Evolutionary conservation across 257 asterid species (phyloP).

Genomic region (Jacaranda mimosifolia): DNA sequence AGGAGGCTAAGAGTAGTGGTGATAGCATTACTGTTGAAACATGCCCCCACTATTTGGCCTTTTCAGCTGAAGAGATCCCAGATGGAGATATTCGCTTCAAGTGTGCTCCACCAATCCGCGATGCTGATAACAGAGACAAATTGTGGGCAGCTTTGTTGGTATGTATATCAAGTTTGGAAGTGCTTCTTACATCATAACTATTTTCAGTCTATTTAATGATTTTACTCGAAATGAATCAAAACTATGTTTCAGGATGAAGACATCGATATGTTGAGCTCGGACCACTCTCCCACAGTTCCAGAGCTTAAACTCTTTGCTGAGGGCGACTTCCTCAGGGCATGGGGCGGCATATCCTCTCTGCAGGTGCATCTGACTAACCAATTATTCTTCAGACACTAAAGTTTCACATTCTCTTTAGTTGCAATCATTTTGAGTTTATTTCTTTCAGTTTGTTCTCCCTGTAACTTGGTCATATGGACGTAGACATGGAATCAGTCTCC

Average conservation of each 20-base stretch:
- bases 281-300: conserved; percentile 91
- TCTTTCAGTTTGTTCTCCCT: conserved; percentile 87
- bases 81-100: conserved; percentile 98
- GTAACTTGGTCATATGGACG: conserved; percentile 91
- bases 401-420: background rate
- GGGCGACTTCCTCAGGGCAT: conserved; percentile 90
- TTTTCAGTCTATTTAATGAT: conserved; percentile 2
- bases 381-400: background rate
- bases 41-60: conserved; percentile 97
- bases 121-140: conserved; percentile 71
- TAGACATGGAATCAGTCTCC: conserved; percentile 64
- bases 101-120: conserved; percentile 97
- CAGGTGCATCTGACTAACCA: conserved; percentile 58
- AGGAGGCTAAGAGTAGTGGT: conserved; percentile 90
- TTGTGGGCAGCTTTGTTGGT: conserved; percentile 93
- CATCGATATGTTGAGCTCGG: conserved; percentile 95
- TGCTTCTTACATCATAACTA: background rate
- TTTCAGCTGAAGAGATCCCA: conserved; percentile 90
- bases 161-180: background rate
- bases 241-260: conserved; percentile 74
- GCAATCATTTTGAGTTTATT: conserved; percentile 1
- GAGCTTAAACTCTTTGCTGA: conserved; percentile 81
- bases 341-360: conserved; percentile 98
- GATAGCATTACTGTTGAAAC: conserved; percentile 92
- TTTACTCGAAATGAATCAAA: conserved; percentile 6